Conservation (phyloP, 371 early-diverging fungal species). For the Dichotomocladium elegans region DNA sequence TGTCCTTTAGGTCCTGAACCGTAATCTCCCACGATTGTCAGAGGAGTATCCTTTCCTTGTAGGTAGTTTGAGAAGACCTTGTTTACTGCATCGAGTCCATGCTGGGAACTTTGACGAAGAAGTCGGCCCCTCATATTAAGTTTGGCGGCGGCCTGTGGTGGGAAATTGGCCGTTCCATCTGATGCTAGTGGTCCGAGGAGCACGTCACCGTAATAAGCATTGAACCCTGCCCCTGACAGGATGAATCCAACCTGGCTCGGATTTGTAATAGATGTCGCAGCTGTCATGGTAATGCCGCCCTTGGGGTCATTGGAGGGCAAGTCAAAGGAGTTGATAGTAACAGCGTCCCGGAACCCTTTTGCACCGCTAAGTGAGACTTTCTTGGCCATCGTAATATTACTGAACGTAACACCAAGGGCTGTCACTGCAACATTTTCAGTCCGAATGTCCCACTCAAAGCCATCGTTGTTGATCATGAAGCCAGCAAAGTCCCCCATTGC, state of each 20-base stretch:
- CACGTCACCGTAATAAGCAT: slow-evolving; percentile 16
- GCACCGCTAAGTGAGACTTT: slow-evolving; percentile 42
- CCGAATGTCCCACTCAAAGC: slow-evolving; percentile 48
- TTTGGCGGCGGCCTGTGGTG: slow-evolving; percentile 17
- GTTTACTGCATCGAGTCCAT: slow-evolving; percentile 42
- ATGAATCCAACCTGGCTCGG: slow-evolving; percentile 50
- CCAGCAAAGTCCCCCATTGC: slow-evolving; percentile 45
- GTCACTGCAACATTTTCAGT: slow-evolving; percentile 38
- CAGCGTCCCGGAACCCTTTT: slow-evolving; percentile 41
- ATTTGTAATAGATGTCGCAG: slow-evolving; percentile 40
- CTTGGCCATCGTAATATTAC: slow-evolving; percentile 40
- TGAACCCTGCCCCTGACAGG: slow-evolving; percentile 22
- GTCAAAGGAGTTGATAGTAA: slow-evolving; percentile 45
- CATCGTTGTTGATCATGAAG: slow-evolving; percentile 50
- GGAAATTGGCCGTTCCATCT: slow-evolving; percentile 17
- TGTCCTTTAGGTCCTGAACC: slow-evolving; percentile 49
- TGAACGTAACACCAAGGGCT: slow-evolving; percentile 48
- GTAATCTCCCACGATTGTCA: slow-evolving; percentile 46
- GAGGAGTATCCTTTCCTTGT: slow-evolving; percentile 28
- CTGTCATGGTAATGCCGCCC: slow-evolving; percentile 46
- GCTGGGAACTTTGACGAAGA: slow-evolving; percentile 31
- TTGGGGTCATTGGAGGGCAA: slow-evolving; percentile 45
- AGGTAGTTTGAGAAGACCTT: slow-evolving; percentile 49
- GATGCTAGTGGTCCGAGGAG: slow-evolving; percentile 28
- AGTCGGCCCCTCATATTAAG: slow-evolving; percentile 45